Evolutionary conservation across 495 filamentous ascomycete genomes (phyloP).

Genomic region (Penicillium lividum): DNA sequence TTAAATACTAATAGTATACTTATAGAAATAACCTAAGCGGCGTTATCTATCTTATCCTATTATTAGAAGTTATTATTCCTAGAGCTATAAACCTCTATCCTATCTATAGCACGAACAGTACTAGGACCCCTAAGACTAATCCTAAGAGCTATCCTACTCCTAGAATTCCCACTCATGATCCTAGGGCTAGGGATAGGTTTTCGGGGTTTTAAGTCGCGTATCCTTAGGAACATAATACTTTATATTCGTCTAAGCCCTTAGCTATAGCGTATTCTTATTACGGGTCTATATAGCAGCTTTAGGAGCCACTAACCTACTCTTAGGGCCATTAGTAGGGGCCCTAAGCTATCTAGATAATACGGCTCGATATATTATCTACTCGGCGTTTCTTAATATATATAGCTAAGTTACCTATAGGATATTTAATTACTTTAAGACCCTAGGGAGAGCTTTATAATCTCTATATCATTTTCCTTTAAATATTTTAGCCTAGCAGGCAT

Average conservation of each 20-base stretch:
- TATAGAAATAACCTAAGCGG: too few relatives aligned
- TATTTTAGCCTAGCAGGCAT: not conserved
- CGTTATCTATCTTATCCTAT: too few relatives aligned
- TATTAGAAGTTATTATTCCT: too few relatives aligned
- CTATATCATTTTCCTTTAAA: not conserved
- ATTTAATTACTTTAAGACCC: not conserved
- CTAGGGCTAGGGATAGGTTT: not conserved
- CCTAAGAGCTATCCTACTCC: slow-evolving; percentile 2
- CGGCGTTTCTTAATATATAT: too few relatives aligned
- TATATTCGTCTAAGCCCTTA: too few relatives aligned
- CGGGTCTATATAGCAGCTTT: not conserved
- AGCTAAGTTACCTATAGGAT: not conserved
- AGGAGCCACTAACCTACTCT: too few relatives aligned
- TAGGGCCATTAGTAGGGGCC: too few relatives aligned
- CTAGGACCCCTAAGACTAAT: not conserved
- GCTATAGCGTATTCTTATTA: too few relatives aligned
- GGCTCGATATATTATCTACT: too few relatives aligned
- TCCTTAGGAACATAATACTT: not conserved
- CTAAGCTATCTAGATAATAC: too few relatives aligned
- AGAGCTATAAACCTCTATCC: too few relatives aligned
- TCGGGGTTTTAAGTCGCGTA: not conserved
- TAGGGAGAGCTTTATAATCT: not conserved
- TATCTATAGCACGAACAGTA: not conserved
- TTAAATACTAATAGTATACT: too few relatives aligned
- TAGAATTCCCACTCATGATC: not conserved